Conservation (phyloP, 2,329 filamentous ascomycete species). For the Alternaria triticina region DNA sequence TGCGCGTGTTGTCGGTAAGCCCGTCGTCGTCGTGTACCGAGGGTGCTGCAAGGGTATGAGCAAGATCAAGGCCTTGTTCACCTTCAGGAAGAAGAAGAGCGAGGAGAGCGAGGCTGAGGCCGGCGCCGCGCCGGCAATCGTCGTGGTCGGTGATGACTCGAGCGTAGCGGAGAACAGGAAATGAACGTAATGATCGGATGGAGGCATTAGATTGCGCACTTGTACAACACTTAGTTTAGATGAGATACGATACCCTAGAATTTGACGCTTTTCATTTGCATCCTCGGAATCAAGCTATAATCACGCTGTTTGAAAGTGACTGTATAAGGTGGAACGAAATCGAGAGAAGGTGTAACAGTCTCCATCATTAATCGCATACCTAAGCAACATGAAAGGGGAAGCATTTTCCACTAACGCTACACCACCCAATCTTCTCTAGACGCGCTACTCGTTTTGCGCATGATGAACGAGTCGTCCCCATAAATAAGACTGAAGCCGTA, state of each 20-base stretch:
- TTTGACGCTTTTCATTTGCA: not conserved
- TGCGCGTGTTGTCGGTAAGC: conserved; percentile 25
- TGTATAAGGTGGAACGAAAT: not conserved
- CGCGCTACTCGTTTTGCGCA: not conserved
- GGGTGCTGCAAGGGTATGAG: conserved; percentile 14
- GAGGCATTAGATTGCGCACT: not conserved
- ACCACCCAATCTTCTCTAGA: not conserved
- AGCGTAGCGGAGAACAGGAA: conserved; percentile 3
- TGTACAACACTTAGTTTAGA: not conserved
- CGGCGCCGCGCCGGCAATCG: conserved; percentile 23
- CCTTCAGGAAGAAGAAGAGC: conserved; percentile 15
- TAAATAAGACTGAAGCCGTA: not conserved
- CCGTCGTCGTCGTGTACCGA: conserved; percentile 29
- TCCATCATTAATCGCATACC: not conserved
- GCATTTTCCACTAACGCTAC: not conserved
- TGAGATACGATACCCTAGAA: not conserved
- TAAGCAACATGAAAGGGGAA: not conserved
- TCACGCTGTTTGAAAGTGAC: not conserved
- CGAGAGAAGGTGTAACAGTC: not conserved
- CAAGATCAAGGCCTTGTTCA: conserved; percentile 24
- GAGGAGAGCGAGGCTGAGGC: conserved; percentile 25
- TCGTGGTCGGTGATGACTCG: conserved; percentile 17
- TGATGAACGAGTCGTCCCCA: not conserved
- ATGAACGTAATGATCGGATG: not conserved
- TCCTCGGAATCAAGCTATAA: not conserved